Base-by-base conservation (phyloP, 1,139 yeast species). In the Meyerozyma carpophila region DNA sequence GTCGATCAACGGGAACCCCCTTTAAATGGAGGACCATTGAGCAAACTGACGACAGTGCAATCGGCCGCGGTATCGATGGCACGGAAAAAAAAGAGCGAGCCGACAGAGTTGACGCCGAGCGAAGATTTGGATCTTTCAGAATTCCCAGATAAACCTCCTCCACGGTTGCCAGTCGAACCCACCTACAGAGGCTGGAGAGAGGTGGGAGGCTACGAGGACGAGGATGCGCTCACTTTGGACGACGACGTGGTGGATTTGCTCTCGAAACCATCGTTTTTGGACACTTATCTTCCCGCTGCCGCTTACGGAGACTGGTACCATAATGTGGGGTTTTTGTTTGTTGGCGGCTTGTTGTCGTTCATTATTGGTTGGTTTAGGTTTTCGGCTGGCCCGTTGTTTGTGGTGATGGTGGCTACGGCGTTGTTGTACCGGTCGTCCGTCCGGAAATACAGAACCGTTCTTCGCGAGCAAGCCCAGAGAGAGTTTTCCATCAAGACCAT, bases 291-390 rank as follows among this genome's bases (percentile, higher is more conserved):
- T 43, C 93, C 95, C 2, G 82, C 84, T 28, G 70, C 65, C 28
- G 76, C 79, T 10, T 88, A 85, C 55, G 98, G 98, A 44, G 97
- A 93, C 57, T 93, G 98, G 98, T 93, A 84, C 60, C 98, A 93
- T 61, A 84, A 85, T 49, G 82, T 85, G 13, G 96, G 79, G 0
- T 74, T 80, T 40, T 69, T 89, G 50, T 66, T 84, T 26, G 63
- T 75, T 7, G 87, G 86, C 2, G 90, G 84, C 0, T 58, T 84
- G 11, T 61, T 84, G 18, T 86, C 95, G 2, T 91, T 94, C 84
- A 51, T 83, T 8, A 61, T 87, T 40, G 98, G 98, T 13, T 78
- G 84, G 67, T 78, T 86, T 49, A 75, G 82, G 42, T 84, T 90
- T 54, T 80, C 90, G 7, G 59, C 91, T 45, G 94, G 94, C 4